Base-by-base conservation (phyloP, 1,284 basidiomycete genomes). In the Apiotrichum akiyoshidainum region DNA sequence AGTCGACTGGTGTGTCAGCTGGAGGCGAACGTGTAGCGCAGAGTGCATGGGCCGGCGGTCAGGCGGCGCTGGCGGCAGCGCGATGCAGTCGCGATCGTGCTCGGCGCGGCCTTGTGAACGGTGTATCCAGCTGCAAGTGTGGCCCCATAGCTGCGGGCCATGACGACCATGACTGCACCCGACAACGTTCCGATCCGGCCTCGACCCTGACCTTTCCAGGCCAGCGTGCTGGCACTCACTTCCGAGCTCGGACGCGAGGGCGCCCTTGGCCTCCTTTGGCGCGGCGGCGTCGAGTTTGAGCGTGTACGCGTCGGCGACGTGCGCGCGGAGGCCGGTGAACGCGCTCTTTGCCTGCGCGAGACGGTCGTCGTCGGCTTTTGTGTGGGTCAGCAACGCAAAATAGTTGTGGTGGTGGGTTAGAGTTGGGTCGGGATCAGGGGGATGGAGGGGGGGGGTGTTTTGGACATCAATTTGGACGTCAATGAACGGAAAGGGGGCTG, bases 1-100 rank as follows among this genome's bases (percentile, higher is more conserved):
- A 68, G 61, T 81, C 80, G 46, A 63, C 65, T 65, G 60, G 1
- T 10, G 46, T 52, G 50, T 50, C 13, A 54, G 53, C 42, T n/a
- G 9, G 16, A 9, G n/a, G 21, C 17, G 2, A 17, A n/a, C 5
- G 26, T 31, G 26, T 31, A 31, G 26, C 7, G 26, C 4, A 7
- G 4, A 3, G 26, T 31, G 26, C 26, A 31, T 31, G 26, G 26
- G 26, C 26, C 3, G 7, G 26, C 3, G 26, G 26, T 31, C 26
- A 31, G 26, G 26, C 7, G 26, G 26, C 26, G 26, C 3, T 31
- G 26, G 26, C 26, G 26, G 7, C 26, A 4, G 26, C 26, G 26
- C 4, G 26, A 7, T 7, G 26, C 7, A 31, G 26, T 31, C 41
- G 41, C 41, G 22, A 3, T 12, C 22, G 44, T 3, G 45, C 10